Conservation (phyloP, 768 basidiomycete genomes). For the Kwoniella botswanensis region DNA sequence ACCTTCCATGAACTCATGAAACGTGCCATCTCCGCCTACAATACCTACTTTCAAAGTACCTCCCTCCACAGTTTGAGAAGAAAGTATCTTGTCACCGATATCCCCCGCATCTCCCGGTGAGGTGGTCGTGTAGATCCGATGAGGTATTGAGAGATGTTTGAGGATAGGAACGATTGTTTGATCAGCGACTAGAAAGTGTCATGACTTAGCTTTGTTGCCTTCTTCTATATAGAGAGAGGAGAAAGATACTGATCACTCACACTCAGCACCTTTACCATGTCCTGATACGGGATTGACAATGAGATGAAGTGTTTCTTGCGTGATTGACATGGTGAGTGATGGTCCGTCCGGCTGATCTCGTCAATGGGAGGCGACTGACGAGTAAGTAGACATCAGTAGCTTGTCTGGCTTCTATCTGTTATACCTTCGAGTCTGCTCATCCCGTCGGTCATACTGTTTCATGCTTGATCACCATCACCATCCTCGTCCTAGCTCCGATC, state of each 20-base stretch:
- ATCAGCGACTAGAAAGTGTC: conserved; percentile 61
- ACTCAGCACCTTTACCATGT: conserved; percentile 64
- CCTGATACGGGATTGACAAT: conserved; percentile 81
- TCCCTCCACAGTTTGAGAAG: not conserved
- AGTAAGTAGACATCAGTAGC: no score
- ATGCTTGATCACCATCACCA: not conserved
- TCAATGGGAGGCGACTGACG: no score
- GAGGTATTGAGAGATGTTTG: conserved; percentile 57
- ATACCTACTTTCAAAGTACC: conserved; percentile 35
- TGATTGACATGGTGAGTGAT: conserved; percentile 1
- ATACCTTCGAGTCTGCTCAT: no score
- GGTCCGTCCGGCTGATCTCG: not conserved
- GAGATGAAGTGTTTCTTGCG: conserved; percentile 59
- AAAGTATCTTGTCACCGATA: conserved; percentile 24
- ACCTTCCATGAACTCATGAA: conserved; percentile 82
- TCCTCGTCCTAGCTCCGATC: no score
- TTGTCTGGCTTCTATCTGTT: not conserved
- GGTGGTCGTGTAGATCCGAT: conserved; percentile 64
- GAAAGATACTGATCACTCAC: conserved; percentile 14
- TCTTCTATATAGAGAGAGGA: no score
- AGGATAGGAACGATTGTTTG: conserved; percentile 72
- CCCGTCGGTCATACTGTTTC: not conserved
- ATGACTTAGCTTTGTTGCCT: not conserved
- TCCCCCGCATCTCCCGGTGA: conserved; percentile 46
- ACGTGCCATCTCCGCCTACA: conserved; percentile 84